Base-by-base conservation (phyloP, 495 filamentous ascomycete species). In the Beverwykella pulmonaria region DNA sequence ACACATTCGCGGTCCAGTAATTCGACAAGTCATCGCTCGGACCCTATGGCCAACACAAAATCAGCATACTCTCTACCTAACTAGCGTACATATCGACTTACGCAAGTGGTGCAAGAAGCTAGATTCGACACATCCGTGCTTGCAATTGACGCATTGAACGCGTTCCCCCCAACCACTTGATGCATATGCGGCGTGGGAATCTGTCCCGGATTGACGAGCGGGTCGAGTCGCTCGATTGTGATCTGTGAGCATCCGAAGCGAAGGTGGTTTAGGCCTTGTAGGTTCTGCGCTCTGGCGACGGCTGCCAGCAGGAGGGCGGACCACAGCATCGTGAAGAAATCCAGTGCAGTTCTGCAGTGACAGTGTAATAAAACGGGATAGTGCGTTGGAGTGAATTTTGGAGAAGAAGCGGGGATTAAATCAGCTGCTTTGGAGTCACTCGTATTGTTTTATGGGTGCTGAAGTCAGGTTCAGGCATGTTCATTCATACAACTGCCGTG, bases 241-340 rank as follows among this genome's bases (percentile, higher is more conserved):
- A 65, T 59, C 26, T 65, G 61, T 10, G 61, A 65, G 61, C 61
- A 65, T 47, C 61, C 61, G 34, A 65, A 65, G 10, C 61, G 61
- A 3, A 65, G 46, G 22, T 57, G 52, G 47, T 57, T 65, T n/a
- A 65, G 32, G 1, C 61, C 61, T 46, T 56, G 49, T 12, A 32
- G 23, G 49, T 2, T 17, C 32, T 54, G 49, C 27, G 26, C 60
- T 8, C 47, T 5, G 1, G 29, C 49, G 22, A 32, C 26, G 36
- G 50, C 60, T 1, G 60, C 60, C 22, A 56, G 26, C 22, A 63
- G 32, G 22, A 63, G 53, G 1, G 29, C 50, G 7, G 60, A 25
- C 50, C 49, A 56, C 8, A 55, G 49, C 60, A 63, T 63, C 6
- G 19, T 26, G 39, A 44, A n/a, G 15, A 34, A 34, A 34, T 34